Conservation (phyloP, 129 eudicot species). For the Lactuca saligna region DNA sequence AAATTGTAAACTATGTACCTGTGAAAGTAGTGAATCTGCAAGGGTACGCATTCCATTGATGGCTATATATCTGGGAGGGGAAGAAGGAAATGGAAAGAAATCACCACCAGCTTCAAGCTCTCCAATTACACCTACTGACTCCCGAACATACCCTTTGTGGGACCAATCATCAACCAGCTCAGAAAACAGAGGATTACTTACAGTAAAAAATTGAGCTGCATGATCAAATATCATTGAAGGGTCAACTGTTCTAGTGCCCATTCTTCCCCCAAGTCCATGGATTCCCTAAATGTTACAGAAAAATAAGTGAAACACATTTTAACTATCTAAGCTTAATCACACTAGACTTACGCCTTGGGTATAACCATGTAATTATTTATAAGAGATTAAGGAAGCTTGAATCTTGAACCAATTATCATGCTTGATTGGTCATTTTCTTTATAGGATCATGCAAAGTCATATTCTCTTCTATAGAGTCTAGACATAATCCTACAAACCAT, state of each 20-base stretch:
- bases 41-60: constrained; percentile 93
- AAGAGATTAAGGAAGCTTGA: background rate
- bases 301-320: constrained; percentile 9
- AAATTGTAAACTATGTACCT: constrained; percentile 39
- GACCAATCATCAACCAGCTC: constrained; percentile 79
- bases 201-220: constrained; percentile 95
- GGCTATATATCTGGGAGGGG: constrained; percentile 72
- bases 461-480: too few species aligned
- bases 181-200: constrained; percentile 62
- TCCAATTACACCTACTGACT: constrained; percentile 76
- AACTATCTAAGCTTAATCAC: background rate
- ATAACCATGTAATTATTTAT: too few species aligned
- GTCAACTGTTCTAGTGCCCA: constrained; percentile 86
- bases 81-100: constrained; percentile 48
- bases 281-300: constrained; percentile 54
- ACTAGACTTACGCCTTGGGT: background rate
- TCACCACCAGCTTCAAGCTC: constrained; percentile 83
- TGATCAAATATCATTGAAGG: constrained; percentile 79
- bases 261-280: constrained; percentile 98
- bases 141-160: constrained; percentile 59
- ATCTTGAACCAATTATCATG: background rate
- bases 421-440: background rate
- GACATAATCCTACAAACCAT: too few species aligned
- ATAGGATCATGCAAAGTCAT: too few species aligned
- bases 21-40: constrained; percentile 85